Conservation (phyloP, 2,329 filamentous ascomycete species). For the Macrophomina phaseolina region DNA sequence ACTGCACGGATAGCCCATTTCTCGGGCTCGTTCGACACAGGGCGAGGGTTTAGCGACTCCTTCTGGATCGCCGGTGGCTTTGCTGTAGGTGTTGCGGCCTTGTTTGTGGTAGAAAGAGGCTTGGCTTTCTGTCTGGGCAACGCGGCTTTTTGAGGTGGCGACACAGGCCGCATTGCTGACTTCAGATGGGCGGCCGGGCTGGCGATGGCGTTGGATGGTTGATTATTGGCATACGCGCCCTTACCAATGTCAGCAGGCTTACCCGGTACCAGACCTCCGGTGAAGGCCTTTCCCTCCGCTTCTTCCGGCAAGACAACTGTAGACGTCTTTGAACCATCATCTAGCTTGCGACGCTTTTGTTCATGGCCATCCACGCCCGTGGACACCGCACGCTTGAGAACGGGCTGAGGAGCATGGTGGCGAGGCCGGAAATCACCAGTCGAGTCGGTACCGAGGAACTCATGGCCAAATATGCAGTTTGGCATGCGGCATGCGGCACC, state of each 20-base stretch:
- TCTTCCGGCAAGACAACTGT: not conserved
- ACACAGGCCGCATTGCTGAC: constrained; percentile 35
- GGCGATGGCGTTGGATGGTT: not conserved
- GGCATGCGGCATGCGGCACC: constrained; percentile 56
- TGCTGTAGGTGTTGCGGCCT: constrained; percentile 17
- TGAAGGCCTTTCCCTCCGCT: constrained; percentile 32
- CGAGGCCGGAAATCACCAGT: not conserved
- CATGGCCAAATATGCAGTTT: constrained; percentile 65
- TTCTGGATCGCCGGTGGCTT: constrained; percentile 42
- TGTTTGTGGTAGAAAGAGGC: constrained; percentile 26
- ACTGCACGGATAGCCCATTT: constrained; percentile 39
- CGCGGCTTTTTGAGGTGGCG: constrained; percentile 1
- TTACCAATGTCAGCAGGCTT: not conserved
- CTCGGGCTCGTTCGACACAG: constrained; percentile 60
- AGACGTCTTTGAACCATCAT: constrained; percentile 28
- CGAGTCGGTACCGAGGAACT: constrained; percentile 32
- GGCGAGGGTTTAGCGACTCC: constrained; percentile 67
- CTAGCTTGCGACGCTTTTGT: constrained; percentile 34
- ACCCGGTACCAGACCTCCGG: constrained; percentile 34
- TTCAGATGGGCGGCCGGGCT: constrained; percentile 25
- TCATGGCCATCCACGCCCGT: not conserved
- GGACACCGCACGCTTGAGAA: not conserved
- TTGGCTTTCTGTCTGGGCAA: constrained; percentile 29
- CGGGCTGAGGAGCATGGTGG: not conserved
- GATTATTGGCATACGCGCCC: not conserved